Base-by-base conservation (phyloP, 257 asterid species). In the Nicotiana otophora region DNA sequence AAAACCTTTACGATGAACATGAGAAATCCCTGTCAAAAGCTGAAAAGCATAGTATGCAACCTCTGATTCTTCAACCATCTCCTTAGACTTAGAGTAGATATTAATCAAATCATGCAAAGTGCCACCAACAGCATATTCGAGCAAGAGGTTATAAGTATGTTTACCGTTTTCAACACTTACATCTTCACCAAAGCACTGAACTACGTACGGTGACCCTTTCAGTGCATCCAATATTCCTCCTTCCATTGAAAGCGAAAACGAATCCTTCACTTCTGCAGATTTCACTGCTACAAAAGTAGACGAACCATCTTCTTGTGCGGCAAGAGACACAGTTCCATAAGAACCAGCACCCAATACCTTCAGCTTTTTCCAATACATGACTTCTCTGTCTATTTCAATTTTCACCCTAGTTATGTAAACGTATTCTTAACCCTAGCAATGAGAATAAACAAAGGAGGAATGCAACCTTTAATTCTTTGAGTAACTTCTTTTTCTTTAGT, bases 1-100 rank as follows among this genome's bases (percentile, higher is more conserved):
- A 0, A 83, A 3, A 1, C 85, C 85, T 19, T 63, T 28, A 19
- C 55, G 14, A 33, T 83, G 85, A 20, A 63, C 75, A 5, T 55
- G 23, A 31, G 53, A 46, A 26, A 77, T 80, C 3, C 86, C 86
- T 1, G 4, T 12, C 1, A 84, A 81, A 30, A 84, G 39, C 81
- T 65, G 74, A 5, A 30, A 48, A 0, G 86, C 9, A 30, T 83
- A 83, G 31, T 11, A 1, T 0, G 80, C 82, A 0, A 17, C 55
- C 4, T 55, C 30, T 0, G 20, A 28, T 66, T 83, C 86, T 0
- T 26, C 2, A 68, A 83, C 30, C 9, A 19, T 28, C 1, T 4
- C 10, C 14, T 0, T 1, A 11, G 12, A 2, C 10, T 9, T 39
- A 48, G 11, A 53, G 16, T 4, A 12, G 1, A 11, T 53, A 11